A percentile compares a stretch with the other conserved stretches of the same genome.
These are phyloP conservation scores for Magnolia kwangsiensis DNA, from an alignment of 164 flowering plant species.

Conservation along the genomic window DNA sequence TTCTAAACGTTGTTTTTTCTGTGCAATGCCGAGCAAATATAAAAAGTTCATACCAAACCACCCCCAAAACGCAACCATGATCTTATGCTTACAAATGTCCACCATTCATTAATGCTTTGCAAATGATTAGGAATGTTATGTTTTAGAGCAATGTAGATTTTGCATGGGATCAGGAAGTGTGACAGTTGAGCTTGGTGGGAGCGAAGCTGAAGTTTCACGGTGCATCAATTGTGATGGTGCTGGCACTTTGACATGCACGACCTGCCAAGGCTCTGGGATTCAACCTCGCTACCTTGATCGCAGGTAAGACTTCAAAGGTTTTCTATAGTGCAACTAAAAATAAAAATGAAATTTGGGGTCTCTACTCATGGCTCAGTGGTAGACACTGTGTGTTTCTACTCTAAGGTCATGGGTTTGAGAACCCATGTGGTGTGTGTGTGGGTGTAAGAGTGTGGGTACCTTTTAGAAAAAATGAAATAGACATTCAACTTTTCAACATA, in stretches of 20 bases:
- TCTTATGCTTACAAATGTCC: background rate
- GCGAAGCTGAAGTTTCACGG: constrained; percentile 70
- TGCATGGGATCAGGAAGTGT: constrained; percentile 78
- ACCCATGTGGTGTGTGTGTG: background rate
- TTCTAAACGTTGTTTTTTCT: background rate
- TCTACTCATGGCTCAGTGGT: background rate
- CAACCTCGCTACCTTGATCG: constrained; percentile 99
- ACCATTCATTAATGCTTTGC: background rate
- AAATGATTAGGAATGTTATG: background rate
- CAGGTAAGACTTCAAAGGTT: constrained; percentile 39
- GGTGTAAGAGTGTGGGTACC: background rate
- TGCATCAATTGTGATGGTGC: constrained; percentile 92
- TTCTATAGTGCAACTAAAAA: background rate
- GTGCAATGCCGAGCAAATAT: background rate
- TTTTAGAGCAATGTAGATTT: constrained; percentile 83
- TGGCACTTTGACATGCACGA: constrained; percentile 90
- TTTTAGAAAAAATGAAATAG: background rate
- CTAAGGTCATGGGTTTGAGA: too few species aligned
- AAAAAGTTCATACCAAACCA: background rate
- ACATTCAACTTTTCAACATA: background rate
- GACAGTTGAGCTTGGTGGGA: constrained; percentile 79
- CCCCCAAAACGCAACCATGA: background rate
- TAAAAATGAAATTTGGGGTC: background rate
- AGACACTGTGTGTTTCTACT: background rate
- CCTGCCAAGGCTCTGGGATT: constrained; percentile 93